Percentiles rank a stretch among this genome's conserved stretches.
These are phyloP conservation scores for Xylona heveae DNA, from an alignment of 495 filamentous ascomycete genomes.

Conservation along the genomic window DNA sequence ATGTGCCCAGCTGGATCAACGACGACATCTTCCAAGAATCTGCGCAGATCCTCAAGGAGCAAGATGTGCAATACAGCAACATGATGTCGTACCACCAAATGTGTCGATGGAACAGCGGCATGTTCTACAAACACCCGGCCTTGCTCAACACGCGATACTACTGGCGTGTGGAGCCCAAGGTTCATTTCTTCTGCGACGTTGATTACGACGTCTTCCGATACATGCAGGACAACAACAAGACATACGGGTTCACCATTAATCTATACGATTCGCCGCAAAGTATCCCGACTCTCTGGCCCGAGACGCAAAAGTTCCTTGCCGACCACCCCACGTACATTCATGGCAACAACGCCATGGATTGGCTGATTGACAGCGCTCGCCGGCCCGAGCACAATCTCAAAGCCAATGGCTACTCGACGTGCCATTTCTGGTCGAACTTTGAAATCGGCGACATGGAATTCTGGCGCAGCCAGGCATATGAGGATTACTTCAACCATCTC, in stretches of 20 bases:
- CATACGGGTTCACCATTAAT: conserved; percentile 97
- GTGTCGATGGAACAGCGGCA: conserved; percentile 97
- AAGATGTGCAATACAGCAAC: conserved; percentile 72
- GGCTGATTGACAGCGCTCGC: conserved; percentile 58
- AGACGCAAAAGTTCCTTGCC: conserved; percentile 72
- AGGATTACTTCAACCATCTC: conserved; percentile 90
- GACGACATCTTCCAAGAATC: conserved; percentile 68
- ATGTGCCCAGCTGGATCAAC: conserved; percentile 79
- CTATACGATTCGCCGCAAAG: conserved; percentile 78
- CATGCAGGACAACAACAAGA: conserved; percentile 94
- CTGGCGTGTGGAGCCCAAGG: conserved; percentile 98
- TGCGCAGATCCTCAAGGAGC: conserved; percentile 56
- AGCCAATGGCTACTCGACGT: conserved; percentile 92
- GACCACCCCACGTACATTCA: conserved; percentile 65
- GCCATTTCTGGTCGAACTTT: conserved; percentile 99
- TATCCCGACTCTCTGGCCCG: conserved; percentile 85
- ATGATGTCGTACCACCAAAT: conserved; percentile 93
- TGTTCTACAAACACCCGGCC: conserved; percentile 93
- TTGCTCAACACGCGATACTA: conserved; percentile 71
- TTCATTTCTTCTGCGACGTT: conserved; percentile 97
- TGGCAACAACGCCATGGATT: conserved; percentile 65
- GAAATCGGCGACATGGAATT: conserved; percentile 93
- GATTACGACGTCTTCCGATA: conserved; percentile 98
- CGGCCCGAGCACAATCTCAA: conserved; percentile 60
- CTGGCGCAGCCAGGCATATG: conserved; percentile 79